Conservation (phyloP, 192 early-diverging fungal genomes). For the Backusella morwellensis region DNA sequence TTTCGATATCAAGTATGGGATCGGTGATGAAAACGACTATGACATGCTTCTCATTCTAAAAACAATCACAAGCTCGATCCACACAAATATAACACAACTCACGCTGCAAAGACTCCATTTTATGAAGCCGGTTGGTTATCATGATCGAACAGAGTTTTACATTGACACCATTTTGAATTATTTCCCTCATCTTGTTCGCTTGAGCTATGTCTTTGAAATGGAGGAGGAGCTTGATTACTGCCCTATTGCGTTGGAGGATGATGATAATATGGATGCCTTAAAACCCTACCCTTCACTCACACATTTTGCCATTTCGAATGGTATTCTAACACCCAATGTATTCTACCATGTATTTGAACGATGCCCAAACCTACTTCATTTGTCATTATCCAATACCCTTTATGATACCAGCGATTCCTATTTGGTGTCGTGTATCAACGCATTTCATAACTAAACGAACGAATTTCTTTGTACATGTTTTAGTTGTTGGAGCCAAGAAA, state of each 20-base stretch:
- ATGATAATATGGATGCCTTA: not conserved
- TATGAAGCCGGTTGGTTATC: not conserved
- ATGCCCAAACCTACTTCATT: not conserved
- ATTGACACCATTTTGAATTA: not conserved
- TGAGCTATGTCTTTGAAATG: not conserved
- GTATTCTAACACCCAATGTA: not conserved
- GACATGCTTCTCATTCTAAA: not conserved
- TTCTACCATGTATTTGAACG: constrained; percentile 1
- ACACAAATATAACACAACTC: not conserved
- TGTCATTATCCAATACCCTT: not conserved
- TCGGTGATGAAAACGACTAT: not conserved
- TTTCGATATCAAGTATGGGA: not conserved
- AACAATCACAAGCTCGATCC: not conserved
- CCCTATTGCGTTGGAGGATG: not conserved
- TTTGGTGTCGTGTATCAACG: not conserved
- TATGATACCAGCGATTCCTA: not conserved
- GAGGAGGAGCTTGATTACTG: not conserved
- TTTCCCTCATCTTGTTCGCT: not conserved
- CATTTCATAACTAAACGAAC: not conserved
- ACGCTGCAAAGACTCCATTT: not conserved
- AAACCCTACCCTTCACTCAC: not conserved
- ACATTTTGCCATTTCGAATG: not conserved
- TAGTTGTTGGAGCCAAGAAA: not conserved
- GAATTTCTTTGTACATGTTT: not conserved
- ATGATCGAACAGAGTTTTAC: not conserved